Conservation (phyloP, 2,329 filamentous ascomycete species). For the Aureobasidium vineae region DNA sequence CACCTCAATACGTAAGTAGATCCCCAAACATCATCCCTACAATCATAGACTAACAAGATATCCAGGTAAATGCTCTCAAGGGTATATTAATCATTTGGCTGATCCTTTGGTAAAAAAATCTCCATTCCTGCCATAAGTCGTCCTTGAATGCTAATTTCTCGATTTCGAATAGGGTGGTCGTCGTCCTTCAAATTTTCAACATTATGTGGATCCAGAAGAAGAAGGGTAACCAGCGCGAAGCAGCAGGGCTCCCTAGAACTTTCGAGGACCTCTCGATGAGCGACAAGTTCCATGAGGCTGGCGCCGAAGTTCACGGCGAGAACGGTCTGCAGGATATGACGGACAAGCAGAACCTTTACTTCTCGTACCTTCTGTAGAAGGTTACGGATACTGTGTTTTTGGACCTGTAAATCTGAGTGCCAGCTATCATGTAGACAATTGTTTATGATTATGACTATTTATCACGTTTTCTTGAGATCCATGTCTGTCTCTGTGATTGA, state of each 20-base stretch:
- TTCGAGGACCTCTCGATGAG: slow-evolving; percentile 26
- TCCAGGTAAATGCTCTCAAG: slow-evolving; percentile 26
- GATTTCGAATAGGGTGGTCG: not conserved
- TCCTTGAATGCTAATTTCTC: too few relatives aligned
- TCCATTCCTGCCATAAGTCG: too few relatives aligned
- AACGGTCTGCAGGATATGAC: slow-evolving; percentile 27
- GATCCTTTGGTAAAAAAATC: not conserved
- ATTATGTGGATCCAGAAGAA: slow-evolving; percentile 25
- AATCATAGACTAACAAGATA: not conserved
- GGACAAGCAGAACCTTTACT: slow-evolving; percentile 29
- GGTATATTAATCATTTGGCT: slow-evolving; percentile 26
- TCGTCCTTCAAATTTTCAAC: not conserved
- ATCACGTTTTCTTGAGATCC: not conserved
- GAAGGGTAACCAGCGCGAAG: slow-evolving; percentile 27
- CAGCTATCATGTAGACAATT: not conserved
- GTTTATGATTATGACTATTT: slow-evolving; percentile 1
- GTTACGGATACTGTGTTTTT: not conserved
- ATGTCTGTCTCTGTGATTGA: too few relatives aligned
- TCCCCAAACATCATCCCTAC: too few relatives aligned
- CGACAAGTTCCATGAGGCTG: slow-evolving; percentile 25
- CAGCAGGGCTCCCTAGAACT: slow-evolving; percentile 17
- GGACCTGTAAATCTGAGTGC: not conserved
- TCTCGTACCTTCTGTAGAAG: slow-evolving; percentile 27
- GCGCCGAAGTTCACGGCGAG: slow-evolving; percentile 22
- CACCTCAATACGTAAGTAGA: slow-evolving; percentile 26